Evolutionary conservation across 371 early-diverging fungal species (phyloP), one percentile per base, ranked within the genome.

Genomic region (Lichtheimia hyalospora): DNA sequence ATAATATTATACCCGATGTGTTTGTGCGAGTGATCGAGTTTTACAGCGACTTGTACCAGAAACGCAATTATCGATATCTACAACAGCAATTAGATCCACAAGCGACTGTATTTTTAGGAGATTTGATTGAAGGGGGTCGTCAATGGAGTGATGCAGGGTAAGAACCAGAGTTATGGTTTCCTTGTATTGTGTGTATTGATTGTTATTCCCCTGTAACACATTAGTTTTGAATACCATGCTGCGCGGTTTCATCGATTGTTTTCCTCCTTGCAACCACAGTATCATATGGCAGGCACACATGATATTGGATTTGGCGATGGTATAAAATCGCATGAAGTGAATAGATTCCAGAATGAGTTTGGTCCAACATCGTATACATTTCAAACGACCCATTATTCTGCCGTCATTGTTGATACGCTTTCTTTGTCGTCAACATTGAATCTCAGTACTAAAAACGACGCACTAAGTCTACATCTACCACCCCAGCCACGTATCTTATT

Each of bases 261-360:
- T 49, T 27, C 60, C 10, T 49, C 68, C 60, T 56, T 34, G 3
- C 61, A 62, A 0, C 15, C 20, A 0, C 42, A 2, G 10, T 39
- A 73, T 49, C 69, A 78, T 52, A 86, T 91, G 71, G 90, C 86
- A 3, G 96, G 96, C 3, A 96, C 94, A 69, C 96, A 96, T 66
- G 96, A 96, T 68, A 86, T 95, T 59, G 95, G 96, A 0, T 91
- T 93, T 66, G 93, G 95, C 5, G 72, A 88, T 57, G 80, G 80
- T 1, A 75, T 94, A 16, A 69, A 89, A 5, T 63, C 61, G 0
- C 12, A 48, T 0, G 80, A 88, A 0, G 69, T 84, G 39, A 57
- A 58, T 0, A 72, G 93, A 20, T 93, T 85, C 62, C 67, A 78
- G 39, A 44, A 56, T 5, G 62, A 64, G 10, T 89, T 89, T 68